Evolutionary conservation across 116 monocot genomes (phyloP).

Genomic region (Cymodocea nodosa): DNA sequence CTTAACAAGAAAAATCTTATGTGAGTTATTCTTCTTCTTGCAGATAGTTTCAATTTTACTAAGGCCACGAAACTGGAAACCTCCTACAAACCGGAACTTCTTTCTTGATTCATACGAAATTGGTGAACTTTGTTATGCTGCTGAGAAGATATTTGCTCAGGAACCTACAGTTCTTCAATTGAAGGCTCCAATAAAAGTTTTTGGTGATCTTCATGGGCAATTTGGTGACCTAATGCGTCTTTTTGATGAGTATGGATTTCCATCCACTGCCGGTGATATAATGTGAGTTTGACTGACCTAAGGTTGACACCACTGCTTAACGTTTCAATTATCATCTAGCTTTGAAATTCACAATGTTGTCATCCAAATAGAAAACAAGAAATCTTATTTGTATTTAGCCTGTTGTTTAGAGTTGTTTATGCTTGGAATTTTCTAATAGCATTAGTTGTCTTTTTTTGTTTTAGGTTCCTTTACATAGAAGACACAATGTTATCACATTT

Average conservation of each 20-base stretch:
- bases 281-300: conserved; percentile 46
- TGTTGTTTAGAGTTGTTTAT: too few species aligned
- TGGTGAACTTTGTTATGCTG: conserved; percentile 95
- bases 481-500: too few species aligned
- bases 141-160: conserved; percentile 94
- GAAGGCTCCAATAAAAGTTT: conserved; percentile 94
- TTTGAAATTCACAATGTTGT: too few species aligned
- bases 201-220: conserved; percentile 98
- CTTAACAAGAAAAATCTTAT: neutral
- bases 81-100: conserved; percentile 75
- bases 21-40: conserved; percentile 9
- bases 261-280: conserved; percentile 95
- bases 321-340: too few species aligned
- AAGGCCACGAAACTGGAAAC: conserved; percentile 80
- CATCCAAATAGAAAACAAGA: too few species aligned
- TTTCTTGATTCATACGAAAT: conserved; percentile 96
- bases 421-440: too few species aligned
- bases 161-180: conserved; percentile 94
- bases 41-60: conserved; percentile 87
- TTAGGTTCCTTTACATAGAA: too few species aligned
- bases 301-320: too few species aligned
- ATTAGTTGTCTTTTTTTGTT: too few species aligned
- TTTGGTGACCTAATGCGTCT: conserved; percentile 95
- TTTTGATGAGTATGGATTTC: conserved; percentile 99
- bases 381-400: too few species aligned